Percentiles rank a stretch among this genome's conserved stretches.
Conservation (phyloP, 257 asterid species). For the Penstemon newberryi region DNA sequence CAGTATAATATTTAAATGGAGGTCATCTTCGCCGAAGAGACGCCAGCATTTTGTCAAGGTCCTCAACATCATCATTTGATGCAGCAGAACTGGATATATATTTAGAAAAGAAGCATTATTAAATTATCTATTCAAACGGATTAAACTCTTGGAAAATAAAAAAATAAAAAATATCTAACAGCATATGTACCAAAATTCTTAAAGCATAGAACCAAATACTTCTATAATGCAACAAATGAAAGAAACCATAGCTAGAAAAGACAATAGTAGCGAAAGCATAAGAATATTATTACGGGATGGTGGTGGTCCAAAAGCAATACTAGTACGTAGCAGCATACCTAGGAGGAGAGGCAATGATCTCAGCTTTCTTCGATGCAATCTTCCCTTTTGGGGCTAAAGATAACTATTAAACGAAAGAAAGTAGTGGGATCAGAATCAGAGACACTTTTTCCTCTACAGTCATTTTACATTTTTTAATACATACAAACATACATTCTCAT, state of each 20-base stretch:
- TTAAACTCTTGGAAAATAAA: not conserved
- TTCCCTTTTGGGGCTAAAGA: conserved; percentile 97
- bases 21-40: conserved; percentile 72
- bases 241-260: no score
- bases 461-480: no score
- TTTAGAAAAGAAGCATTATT: no score
- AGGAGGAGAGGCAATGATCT: conserved; percentile 45
- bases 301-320: conserved; percentile 13
- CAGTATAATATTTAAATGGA: no score
- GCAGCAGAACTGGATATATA: conserved; percentile 35
- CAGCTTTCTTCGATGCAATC: conserved; percentile 84
- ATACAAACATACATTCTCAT: no score
- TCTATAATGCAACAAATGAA: not conserved
- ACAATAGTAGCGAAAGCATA: no score
- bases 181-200: not conserved
- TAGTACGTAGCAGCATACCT: conserved; percentile 39
- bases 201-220: not conserved
- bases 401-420: conserved; percentile 48
- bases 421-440: conserved; percentile 21
- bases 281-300: no score
- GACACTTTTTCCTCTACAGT: not conserved
- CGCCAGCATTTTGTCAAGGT: conserved; percentile 88
- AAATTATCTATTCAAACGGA: no score
- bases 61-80: conserved; percentile 74
- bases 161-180: not conserved